Evolutionary conservation across 768 basidiomycete species (phyloP), one percentile per base, ranked within the genome.

Genomic region (Exsudoporus frostii): DNA sequence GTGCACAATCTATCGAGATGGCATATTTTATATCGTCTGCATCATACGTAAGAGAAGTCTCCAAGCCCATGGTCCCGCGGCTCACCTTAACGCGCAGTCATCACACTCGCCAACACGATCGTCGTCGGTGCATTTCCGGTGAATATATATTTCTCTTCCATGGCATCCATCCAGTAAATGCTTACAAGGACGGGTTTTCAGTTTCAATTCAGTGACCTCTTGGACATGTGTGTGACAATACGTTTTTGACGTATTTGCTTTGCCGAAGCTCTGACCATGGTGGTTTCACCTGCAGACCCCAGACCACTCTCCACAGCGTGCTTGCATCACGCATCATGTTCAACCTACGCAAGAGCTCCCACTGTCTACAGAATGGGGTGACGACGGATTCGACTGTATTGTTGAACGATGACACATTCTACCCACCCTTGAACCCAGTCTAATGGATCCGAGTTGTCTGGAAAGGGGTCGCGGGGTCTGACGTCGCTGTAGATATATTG

Each of bases 21-120:
- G 51, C 32, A 50, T 64, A 38, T 34, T 62, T 37, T 60, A 62
- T 15, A 45, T 62, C 15, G 5, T 20, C 24, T 63, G 61, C 22
- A 56, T 63, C 22, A 50, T 53, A 22, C 20, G 61, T 62, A 34
- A 47, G 57, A 34, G 3, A 6, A 33, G 7, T 40, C 1, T 11
- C 9, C 11, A 13, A 0, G 4, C 8, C 14, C 4, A 22, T 27
- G 2, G 8, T 8, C 27, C 9, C 27, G 3, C 9, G 9, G 8
- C 27, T 27, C 0, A 27, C 8, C 14, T 38, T 5, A 11, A 8
- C 7, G 14, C 11, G 34, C 27, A 62, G 61, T 50, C 20, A 36
- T 63, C 51, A 53, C 57, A 7, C 34, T 58, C 9, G 10, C 41
- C 40, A 63, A 63, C n/a, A 27, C 53, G 15, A 9, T 27, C 27